Conservation (phyloP, 78 protist species). For the Trichosphaerium sp. region DNA sequence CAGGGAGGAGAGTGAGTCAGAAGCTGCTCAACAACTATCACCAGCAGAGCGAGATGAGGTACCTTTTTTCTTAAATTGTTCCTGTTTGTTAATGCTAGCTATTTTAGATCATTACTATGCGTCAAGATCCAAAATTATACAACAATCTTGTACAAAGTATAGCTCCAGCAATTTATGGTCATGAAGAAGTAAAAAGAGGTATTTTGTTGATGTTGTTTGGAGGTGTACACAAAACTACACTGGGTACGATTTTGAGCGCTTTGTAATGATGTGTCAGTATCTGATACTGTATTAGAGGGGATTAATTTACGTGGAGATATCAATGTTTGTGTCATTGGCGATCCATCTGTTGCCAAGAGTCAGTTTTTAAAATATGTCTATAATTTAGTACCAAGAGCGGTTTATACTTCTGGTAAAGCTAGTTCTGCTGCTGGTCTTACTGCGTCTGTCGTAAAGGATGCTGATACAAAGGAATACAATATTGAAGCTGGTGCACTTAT, state of each 20-base stretch:
- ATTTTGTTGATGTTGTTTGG: conserved; percentile 91
- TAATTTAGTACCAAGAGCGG: conserved; percentile 89
- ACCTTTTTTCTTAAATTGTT: background rate
- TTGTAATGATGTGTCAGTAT: too few relatives aligned
- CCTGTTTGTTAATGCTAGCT: background rate
- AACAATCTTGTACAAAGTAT: conserved; percentile 37
- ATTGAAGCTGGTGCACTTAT: conserved; percentile 99
- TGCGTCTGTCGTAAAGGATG: conserved; percentile 91
- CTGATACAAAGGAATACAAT: conserved; percentile 93
- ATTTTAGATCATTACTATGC: too few relatives aligned
- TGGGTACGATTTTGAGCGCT: conserved; percentile 31
- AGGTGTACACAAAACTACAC: conserved; percentile 92
- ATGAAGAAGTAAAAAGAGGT: conserved; percentile 77
- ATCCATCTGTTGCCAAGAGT: conserved; percentile 94
- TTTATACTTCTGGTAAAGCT: conserved; percentile 95
- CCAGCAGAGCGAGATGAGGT: background rate
- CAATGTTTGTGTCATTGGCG: conserved; percentile 97
- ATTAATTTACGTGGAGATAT: conserved; percentile 95
- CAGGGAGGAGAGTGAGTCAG: background rate
- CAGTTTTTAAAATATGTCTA: conserved; percentile 93
- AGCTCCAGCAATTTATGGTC: conserved; percentile 75
- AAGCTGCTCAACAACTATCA: background rate
- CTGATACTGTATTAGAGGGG: background rate
- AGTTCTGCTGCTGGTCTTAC: conserved; percentile 95
- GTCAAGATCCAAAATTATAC: conserved; percentile 22